Conservation (phyloP, 2,329 filamentous ascomycete species). For the Phyllachora maydis region DNA sequence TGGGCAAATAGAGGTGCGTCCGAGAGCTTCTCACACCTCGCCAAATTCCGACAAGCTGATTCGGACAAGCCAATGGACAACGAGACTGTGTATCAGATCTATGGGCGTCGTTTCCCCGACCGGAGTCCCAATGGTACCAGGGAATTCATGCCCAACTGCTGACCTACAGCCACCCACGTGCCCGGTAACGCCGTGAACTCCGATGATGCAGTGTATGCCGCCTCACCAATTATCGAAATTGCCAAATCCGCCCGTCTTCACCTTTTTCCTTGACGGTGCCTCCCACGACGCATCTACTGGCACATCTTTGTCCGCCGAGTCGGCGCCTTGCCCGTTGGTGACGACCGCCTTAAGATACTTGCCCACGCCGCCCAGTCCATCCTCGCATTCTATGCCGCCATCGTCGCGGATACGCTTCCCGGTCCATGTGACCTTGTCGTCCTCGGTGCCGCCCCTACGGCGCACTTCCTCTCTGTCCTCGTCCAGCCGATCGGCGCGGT, state of each 20-base stretch:
- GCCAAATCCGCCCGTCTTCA: conserved; percentile 63
- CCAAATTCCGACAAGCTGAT: too few relatives aligned
- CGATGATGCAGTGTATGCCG: too few relatives aligned
- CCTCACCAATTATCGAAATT: conserved; percentile 96
- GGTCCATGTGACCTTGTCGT: conserved; percentile 88
- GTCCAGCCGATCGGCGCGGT: conserved; percentile 36
- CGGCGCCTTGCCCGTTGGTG: conserved; percentile 28
- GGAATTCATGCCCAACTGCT: too few relatives aligned
- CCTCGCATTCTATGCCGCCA: conserved; percentile 29
- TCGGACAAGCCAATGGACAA: too few relatives aligned
- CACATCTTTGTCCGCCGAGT: conserved; percentile 36
- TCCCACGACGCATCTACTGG: conserved; percentile 40
- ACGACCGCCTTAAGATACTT: conserved; percentile 60
- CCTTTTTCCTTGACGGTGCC: conserved; percentile 64
- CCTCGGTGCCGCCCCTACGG: conserved; percentile 53
- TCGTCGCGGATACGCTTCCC: conserved; percentile 67
- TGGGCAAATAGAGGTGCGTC: too few relatives aligned
- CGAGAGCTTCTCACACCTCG: too few relatives aligned
- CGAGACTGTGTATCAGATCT: too few relatives aligned
- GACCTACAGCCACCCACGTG: too few relatives aligned
- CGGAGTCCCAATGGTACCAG: too few relatives aligned
- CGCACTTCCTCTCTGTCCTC: conserved; percentile 39
- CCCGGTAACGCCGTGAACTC: too few relatives aligned
- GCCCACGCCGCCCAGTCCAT: conserved; percentile 32
- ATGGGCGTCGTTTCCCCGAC: too few relatives aligned